Evolutionary conservation across 805 yeast species (phyloP), one percentile per base, ranked within the genome.

Genomic region (Candida coleopterorum): DNA sequence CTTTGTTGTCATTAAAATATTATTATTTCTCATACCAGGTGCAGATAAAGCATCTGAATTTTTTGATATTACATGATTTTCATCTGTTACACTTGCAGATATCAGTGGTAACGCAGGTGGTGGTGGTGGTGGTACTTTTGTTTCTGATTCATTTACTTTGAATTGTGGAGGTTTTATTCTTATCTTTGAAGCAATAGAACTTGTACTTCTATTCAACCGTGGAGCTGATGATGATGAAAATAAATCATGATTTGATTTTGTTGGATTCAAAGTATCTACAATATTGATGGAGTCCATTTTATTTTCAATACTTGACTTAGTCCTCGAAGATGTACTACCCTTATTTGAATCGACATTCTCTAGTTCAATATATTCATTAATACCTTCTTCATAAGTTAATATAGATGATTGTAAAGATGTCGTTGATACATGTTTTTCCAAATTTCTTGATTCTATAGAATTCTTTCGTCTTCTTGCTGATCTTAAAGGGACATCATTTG

Each of bases 391-490:
- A 31, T 25, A 21, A 2, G 23, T 37, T 21, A 17, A 4, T 8
- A 18, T 25, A 9, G 29, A 25, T 20, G 34, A 32, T 27, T 28
- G 34, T 10, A 26, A 23, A 4, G 38, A 35, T 9, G 33, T 4
- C 3, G 12, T 9, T 5, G 38, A 30, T 16, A 6, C 27, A 18
- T 27, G 25, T 9, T 16, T 24, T 6, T n/a, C 32, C 8, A 35
- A 6, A 18, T 16, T 12, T 14, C 28, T 31, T 15, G 25, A 29
- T 10, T 39, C 37, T n/a, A 6, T 21, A 7, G 54, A 43, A 18
- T 45, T 43, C 10, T 41, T 39, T 34, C 52, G 41, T 39, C 53
- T 44, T 30, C 53, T 36, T 10, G 56, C 31, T 9, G 58, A 52
- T 17, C 58, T 39, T 34, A 50, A 39, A 7, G 57, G 57, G 6